Evolutionary conservation across 2,329 filamentous ascomycete species (phyloP).

Genomic region (Dactylonectria estremocensis): DNA sequence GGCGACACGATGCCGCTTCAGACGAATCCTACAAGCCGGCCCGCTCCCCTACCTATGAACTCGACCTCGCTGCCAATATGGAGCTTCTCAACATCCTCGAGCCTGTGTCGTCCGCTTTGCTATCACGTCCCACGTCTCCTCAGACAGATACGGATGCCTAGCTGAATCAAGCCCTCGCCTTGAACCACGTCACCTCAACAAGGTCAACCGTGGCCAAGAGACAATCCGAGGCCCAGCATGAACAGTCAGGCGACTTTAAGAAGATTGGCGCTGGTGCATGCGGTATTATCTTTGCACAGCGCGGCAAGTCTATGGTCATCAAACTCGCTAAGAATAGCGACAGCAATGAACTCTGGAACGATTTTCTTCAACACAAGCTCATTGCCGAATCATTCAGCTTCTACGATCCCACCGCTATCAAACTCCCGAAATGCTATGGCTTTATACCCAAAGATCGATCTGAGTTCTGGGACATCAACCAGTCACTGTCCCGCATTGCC

Average conservation of each 20-base stretch:
- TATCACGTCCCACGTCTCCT: no score
- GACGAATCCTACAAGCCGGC: background rate
- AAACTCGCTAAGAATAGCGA: constrained; percentile 37
- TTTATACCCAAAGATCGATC: background rate
- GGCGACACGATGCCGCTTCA: background rate
- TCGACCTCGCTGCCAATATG: background rate
- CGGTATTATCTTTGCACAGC: constrained; percentile 34
- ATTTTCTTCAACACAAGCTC: constrained; percentile 15
- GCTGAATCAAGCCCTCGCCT: background rate
- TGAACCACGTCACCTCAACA: background rate
- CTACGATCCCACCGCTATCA: constrained; percentile 2
- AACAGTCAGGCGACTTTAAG: constrained; percentile 1
- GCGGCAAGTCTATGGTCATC: constrained; percentile 12
- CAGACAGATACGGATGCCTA: background rate
- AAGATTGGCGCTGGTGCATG: constrained; percentile 46
- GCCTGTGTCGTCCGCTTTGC: background rate
- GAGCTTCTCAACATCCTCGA: background rate
- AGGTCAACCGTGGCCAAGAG: constrained; percentile 5
- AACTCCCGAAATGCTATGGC: constrained; percentile 22
- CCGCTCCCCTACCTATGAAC: background rate
- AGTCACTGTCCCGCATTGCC: constrained; percentile 23
- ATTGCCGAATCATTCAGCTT: constrained; percentile 17
- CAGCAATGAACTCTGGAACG: constrained; percentile 32
- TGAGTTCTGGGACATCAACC: constrained; percentile 26
- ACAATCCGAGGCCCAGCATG: background rate